Conservation (phyloP, 2,329 filamentous ascomycete species). For the Aspergillus felis region DNA sequence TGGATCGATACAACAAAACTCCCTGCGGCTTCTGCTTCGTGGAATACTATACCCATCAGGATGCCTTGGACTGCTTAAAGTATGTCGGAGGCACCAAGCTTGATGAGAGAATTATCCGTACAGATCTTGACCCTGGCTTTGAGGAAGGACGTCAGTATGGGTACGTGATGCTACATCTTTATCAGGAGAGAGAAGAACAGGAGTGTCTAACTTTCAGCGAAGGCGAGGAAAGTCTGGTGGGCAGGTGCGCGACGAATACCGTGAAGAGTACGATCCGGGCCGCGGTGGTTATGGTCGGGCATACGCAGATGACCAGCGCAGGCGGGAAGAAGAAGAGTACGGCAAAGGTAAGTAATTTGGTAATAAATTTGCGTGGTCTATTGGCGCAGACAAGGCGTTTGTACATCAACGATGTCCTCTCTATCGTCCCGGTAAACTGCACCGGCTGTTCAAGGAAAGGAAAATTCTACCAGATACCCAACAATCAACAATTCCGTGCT, state of each 20-base stretch:
- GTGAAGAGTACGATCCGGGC: slow-evolving; percentile 94
- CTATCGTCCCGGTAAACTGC: slow-evolving; percentile 24
- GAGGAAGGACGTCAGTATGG: slow-evolving; percentile 95
- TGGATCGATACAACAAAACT: slow-evolving; percentile 95
- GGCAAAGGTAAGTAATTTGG: slow-evolving; percentile 50
- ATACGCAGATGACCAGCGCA: slow-evolving; percentile 59
- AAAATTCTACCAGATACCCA: slow-evolving; percentile 27
- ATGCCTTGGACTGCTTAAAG: slow-evolving; percentile 97
- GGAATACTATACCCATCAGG: slow-evolving; percentile 97
- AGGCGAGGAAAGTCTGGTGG: slow-evolving; percentile 88
- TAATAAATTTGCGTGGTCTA: slow-evolving; percentile 12
- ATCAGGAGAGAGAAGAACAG: background rate
- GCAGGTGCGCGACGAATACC: slow-evolving; percentile 95
- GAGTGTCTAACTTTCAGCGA: slow-evolving; percentile 15
- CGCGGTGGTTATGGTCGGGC: slow-evolving; percentile 84
- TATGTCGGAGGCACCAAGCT: slow-evolving; percentile 97
- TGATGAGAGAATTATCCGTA: slow-evolving; percentile 93
- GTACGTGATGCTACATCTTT: slow-evolving; percentile 32
- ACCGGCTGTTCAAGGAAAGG: slow-evolving; percentile 13
- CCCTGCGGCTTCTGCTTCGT: slow-evolving; percentile 99
- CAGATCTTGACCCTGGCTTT: slow-evolving; percentile 93
- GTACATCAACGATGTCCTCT: slow-evolving; percentile 24
- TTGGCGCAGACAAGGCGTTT: slow-evolving; percentile 32
- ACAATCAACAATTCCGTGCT: slow-evolving; percentile 18
- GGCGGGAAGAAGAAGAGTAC: slow-evolving; percentile 58